Evolutionary conservation across 225 moss, liverwort and hornwort genomes (phyloP).

Genomic region (Physcomitrellopsis africana): DNA sequence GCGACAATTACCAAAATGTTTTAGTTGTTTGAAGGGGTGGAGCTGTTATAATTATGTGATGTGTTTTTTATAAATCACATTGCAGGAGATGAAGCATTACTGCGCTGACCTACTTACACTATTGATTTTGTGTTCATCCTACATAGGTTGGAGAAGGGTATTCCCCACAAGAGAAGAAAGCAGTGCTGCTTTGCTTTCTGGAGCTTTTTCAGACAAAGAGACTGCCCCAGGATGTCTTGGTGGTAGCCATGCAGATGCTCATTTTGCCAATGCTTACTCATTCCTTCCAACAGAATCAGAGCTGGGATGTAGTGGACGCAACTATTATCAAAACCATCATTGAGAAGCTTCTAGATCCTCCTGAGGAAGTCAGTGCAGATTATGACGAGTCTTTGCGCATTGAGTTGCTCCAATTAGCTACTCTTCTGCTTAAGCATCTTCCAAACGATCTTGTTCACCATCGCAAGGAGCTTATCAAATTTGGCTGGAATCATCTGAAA

Average conservation of each 20-base stretch:
- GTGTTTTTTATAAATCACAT: constrained; percentile 4
- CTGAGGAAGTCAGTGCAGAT: constrained; percentile 98
- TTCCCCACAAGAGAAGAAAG: constrained; percentile 88
- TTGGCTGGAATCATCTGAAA: constrained; percentile 99
- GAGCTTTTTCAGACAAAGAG: constrained; percentile 88
- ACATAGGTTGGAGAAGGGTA: constrained; percentile 97
- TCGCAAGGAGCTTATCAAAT: constrained; percentile 99
- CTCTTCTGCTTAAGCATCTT: constrained; percentile 87
- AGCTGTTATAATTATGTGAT: not conserved
- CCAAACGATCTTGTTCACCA: constrained; percentile 98
- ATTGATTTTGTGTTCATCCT: constrained; percentile 24
- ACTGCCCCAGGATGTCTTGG: constrained; percentile 85
- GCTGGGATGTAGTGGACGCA: constrained; percentile 97
- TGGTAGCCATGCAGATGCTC: constrained; percentile 99
- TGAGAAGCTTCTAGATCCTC: constrained; percentile 95
- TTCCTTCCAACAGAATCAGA: constrained; percentile 93
- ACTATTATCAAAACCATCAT: constrained; percentile 92
- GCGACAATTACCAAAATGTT: not conserved
- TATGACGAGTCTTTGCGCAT: constrained; percentile 98
- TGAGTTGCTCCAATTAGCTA: constrained; percentile 95
- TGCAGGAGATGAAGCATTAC: constrained; percentile 18
- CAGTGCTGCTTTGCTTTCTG: constrained; percentile 86
- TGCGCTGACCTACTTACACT: not conserved
- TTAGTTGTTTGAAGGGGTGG: constrained; percentile 14
- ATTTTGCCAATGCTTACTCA: constrained; percentile 98